Base-by-base conservation (phyloP, 1,284 basidiomycete genomes). In the Flammula alnicola region DNA sequence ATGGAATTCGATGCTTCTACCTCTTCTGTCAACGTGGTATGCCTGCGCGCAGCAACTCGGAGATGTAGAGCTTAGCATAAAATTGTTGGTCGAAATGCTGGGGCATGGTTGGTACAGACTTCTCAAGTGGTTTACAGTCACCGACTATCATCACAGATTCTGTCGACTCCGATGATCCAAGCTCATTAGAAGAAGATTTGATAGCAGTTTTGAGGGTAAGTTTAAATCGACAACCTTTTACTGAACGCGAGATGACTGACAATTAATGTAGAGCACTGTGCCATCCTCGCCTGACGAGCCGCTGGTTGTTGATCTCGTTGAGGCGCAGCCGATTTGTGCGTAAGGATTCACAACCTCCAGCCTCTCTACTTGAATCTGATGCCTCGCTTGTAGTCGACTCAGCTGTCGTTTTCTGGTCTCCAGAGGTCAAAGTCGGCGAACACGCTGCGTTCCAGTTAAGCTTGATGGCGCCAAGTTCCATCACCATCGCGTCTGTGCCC, bases 51-150 rank as follows among this genome's bases (percentile, higher is more conserved):
- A 86, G 63, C 79, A 79, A 56, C 75, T 91, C 0, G 88, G 84
- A 1, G 84, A 91, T 58, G 80, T 90, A 20, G 89, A 91, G 52
- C 73, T 86, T 20, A 86, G 87, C 33, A 80, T 92, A 20, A 78
- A 76, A 51, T 66, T 94, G 14, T 65, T 93, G 49, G 63, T 94
- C n/a, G 91, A 95, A 65, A 86, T 93, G 82, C 71, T 95, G 46
- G 81, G 80, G 9, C 81, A 88, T 59, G 84, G 91, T 89, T 47
- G 52, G 76, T 47, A 20, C 22, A 31, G 17, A n/a, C 17, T 37
- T 43, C 16, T 31, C 5, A 6, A 22, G 11, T 47, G 14, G 11
- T 17, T 44, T 17, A 19, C 29, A 22, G 42, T 10, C 33, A 22
- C 27, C 36, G 32, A 56, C 48, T 31, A 38, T 23, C 51, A 43